Evolutionary conservation across 306 rosid genomes (phyloP).

Genomic region (Hylodesmum podocarpum): DNA sequence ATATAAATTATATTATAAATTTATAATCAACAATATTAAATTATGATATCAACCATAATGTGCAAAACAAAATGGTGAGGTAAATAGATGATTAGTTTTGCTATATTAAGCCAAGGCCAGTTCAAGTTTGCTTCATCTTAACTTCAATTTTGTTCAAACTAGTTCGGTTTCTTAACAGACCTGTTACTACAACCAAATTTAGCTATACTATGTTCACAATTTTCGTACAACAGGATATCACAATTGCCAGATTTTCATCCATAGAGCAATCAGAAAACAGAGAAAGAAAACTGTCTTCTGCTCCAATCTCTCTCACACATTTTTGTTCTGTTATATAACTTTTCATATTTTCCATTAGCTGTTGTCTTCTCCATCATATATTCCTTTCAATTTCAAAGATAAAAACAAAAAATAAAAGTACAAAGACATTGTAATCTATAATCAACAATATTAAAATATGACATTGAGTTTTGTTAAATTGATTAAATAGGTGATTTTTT

Average conservation of each 20-base stretch:
- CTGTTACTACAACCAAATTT: constrained; percentile 25
- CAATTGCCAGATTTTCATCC: no score
- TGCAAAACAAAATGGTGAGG: background rate
- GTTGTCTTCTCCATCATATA: background rate
- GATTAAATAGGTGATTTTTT: no score
- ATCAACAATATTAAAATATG: no score
- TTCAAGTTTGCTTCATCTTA: constrained; percentile 29
- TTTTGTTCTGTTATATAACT: no score
- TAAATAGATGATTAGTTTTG: background rate
- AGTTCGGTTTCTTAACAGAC: constrained; percentile 33
- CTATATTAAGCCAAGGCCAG: constrained; percentile 48
- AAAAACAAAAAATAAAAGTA: background rate
- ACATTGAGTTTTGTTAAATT: no score
- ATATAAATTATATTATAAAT: no score
- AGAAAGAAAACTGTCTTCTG: constrained; percentile 2
- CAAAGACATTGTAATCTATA: background rate
- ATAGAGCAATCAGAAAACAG: no score
- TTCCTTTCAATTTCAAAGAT: background rate
- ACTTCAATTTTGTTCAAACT: constrained; percentile 18
- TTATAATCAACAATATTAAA: no score
- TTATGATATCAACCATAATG: background rate
- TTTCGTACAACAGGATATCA: constrained; percentile 37
- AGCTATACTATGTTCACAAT: constrained; percentile 25
- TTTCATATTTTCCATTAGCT: background rate
- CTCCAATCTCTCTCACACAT: background rate